A percentile compares a stretch with the other conserved stretches of the same genome.
phyloP scores from a whole-genome alignment of 257 asterid genomes.

The Solanum pennellii region DNA sequence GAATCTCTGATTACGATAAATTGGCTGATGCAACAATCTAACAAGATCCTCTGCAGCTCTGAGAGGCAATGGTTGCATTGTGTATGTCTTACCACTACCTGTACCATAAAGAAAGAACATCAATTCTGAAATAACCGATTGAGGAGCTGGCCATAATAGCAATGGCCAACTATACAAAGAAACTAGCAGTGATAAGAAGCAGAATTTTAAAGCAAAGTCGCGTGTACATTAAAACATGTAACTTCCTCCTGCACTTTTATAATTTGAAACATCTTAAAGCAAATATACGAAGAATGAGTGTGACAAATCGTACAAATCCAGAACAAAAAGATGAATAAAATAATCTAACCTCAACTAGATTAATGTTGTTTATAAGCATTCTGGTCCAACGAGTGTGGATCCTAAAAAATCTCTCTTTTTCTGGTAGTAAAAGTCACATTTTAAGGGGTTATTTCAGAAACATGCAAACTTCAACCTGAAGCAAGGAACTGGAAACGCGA shows the following conservation, averaged over 20 bases:
- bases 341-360: neutral
- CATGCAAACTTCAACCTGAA: neutral
- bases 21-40: constrained; percentile 83
- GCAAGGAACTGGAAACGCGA: neutral
- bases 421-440: neutral
- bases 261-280: neutral
- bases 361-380: neutral
- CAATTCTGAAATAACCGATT: neutral
- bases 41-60: constrained; percentile 96
- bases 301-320: neutral
- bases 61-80: constrained; percentile 98
- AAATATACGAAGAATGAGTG: neutral
- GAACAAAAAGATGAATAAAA: neutral
- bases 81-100: constrained; percentile 99
- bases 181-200: neutral
- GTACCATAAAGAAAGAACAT: neutral
- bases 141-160: neutral
- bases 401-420: neutral
- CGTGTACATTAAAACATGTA: neutral
- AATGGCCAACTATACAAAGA: neutral
- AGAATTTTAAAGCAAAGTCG: neutral
- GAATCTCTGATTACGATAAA: constrained; percentile 87
- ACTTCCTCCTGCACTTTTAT: neutral
- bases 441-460: neutral
- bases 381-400: neutral